Evolutionary conservation across 140 eudicot genomes (phyloP).

Genomic region (Stevia rebaudiana): DNA sequence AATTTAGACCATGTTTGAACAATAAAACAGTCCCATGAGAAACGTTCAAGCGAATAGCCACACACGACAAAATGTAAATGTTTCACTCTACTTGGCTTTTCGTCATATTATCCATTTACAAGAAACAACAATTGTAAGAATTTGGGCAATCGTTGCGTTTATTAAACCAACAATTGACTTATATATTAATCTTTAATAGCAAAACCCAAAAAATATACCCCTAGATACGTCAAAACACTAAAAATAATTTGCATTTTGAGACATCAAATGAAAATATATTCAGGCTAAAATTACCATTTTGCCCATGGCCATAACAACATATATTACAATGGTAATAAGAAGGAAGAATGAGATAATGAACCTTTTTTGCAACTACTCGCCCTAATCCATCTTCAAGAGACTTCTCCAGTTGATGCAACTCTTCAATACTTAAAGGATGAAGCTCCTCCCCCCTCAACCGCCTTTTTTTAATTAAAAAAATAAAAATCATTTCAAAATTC

Average conservation of each 20-base stretch:
- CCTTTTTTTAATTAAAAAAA: slow-evolving; percentile 37
- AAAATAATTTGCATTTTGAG: background rate
- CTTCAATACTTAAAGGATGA: slow-evolving; percentile 58
- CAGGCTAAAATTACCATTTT: background rate
- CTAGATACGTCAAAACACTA: background rate
- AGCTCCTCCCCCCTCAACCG: slow-evolving; percentile 96
- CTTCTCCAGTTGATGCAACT: slow-evolving; percentile 66
- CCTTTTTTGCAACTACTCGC: slow-evolving; percentile 76
- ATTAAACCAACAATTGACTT: background rate
- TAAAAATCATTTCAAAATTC: background rate
- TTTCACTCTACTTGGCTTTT: background rate
- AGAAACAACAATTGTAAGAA: background rate
- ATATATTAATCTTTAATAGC: background rate
- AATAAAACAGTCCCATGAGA: background rate
- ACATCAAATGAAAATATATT: background rate
- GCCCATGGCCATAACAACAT: background rate
- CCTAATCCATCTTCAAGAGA: slow-evolving; percentile 75
- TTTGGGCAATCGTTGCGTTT: background rate
- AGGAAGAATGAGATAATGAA: slow-evolving; percentile 1
- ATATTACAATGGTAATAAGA: background rate
- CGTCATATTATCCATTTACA: background rate
- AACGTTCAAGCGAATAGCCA: background rate
- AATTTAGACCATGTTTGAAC: background rate
- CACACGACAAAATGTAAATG: slow-evolving; percentile 6
- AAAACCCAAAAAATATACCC: background rate